Percentiles rank a stretch among this genome's conserved stretches.
Evolutionary conservation across 495 filamentous ascomycete genomes (phyloP).

Genomic region (Penicillium malachiteum): DNA sequence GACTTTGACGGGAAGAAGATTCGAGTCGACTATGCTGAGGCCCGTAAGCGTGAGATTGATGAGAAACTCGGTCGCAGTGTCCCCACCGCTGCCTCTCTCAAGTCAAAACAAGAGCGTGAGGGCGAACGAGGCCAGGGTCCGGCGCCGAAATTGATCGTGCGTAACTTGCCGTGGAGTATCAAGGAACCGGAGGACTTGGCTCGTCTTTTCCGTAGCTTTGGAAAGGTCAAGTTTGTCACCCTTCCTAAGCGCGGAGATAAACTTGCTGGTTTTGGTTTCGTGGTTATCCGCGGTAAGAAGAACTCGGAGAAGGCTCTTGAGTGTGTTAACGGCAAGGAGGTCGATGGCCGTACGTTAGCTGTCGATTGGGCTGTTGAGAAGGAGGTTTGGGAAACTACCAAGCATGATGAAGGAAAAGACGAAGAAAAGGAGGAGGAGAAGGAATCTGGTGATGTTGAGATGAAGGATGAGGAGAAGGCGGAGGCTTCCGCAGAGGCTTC

Average conservation of each 20-base stretch:
- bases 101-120: conserved; percentile 57
- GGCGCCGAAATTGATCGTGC: conserved; percentile 84
- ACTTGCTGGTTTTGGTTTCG: conserved; percentile 86
- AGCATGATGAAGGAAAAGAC: conserved; percentile 41
- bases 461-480: conserved; percentile 43
- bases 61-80: conserved; percentile 49
- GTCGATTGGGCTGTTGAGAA: conserved; percentile 98
- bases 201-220: conserved; percentile 76
- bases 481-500: conserved; percentile 25
- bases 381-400: conserved; percentile 69
- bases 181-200: conserved; percentile 77
- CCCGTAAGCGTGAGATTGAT: conserved; percentile 68
- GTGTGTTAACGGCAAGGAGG: conserved; percentile 79
- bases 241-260: conserved; percentile 75
- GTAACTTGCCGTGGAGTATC: conserved; percentile 96
- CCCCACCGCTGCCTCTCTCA: conserved; percentile 44
- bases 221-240: conserved; percentile 80
- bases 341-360: conserved; percentile 82
- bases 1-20: conserved; percentile 76
- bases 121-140: conserved; percentile 55
- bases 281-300: conserved; percentile 81
- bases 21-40: conserved; percentile 82
- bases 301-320: conserved; percentile 90
- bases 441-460: conserved; percentile 31
- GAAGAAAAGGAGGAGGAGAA: conserved; percentile 30